Evolutionary conservation across 805 yeast genomes (phyloP).

Genomic region (Ogataea allantospora): DNA sequence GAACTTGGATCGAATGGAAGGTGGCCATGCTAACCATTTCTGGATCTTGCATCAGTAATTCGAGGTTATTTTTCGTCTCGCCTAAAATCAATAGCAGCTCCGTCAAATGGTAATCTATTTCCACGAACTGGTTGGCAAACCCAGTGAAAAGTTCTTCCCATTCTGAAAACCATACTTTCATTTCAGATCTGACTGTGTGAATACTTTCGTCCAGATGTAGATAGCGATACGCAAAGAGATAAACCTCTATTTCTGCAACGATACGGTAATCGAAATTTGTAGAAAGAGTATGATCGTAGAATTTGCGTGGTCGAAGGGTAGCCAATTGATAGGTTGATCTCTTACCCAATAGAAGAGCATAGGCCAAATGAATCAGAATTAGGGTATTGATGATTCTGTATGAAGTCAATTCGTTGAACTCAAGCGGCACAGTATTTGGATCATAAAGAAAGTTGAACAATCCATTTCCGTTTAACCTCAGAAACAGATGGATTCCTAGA

Average conservation of each 20-base stretch:
- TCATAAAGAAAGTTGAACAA: slow-evolving; percentile 30
- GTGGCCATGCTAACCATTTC: slow-evolving; percentile 32
- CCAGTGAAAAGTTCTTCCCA: slow-evolving; percentile 71
- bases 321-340: slow-evolving; percentile 32
- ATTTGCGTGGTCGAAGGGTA: slow-evolving; percentile 42
- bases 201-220: slow-evolving; percentile 39
- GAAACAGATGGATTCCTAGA: slow-evolving; percentile 60
- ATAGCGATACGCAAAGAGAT: slow-evolving; percentile 56
- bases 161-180: slow-evolving; percentile 60
- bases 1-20: slow-evolving; percentile 40
- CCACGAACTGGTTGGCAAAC: slow-evolving; percentile 72
- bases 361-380: slow-evolving; percentile 63
- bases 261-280: slow-evolving; percentile 82
- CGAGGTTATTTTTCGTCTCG: slow-evolving; percentile 9
- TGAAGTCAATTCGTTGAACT: slow-evolving; percentile 50
- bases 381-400: slow-evolving; percentile 72
- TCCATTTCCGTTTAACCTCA: slow-evolving; percentile 50
- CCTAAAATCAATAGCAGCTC: slow-evolving; percentile 44
- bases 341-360: slow-evolving; percentile 60
- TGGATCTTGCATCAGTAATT: slow-evolving; percentile 8
- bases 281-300: slow-evolving; percentile 52
- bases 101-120: slow-evolving; percentile 64
- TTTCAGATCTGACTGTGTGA: slow-evolving; percentile 34
- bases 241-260: slow-evolving; percentile 70
- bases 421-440: slow-evolving; percentile 19